Evolutionary conservation across 441 rosid genomes (phyloP).

Genomic region (Erodium trifolium): DNA sequence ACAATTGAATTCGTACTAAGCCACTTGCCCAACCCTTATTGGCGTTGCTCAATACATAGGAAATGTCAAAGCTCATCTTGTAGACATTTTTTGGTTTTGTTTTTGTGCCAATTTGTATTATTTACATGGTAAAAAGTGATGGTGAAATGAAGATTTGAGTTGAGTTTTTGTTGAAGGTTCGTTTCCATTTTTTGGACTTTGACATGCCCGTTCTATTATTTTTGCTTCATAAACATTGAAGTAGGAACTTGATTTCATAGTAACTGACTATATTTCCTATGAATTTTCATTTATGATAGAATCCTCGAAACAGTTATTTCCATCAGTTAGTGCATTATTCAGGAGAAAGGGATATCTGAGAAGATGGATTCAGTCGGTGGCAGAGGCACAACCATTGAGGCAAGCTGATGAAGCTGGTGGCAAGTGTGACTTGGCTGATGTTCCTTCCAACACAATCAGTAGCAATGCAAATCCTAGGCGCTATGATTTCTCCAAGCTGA

Average conservation of each 20-base stretch:
- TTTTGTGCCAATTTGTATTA: neutral
- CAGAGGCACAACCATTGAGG: slow-evolving; percentile 16
- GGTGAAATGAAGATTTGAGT: neutral
- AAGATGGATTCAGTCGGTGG: slow-evolving; percentile 35
- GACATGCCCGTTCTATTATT: neutral
- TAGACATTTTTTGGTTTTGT: neutral
- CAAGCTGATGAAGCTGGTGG: slow-evolving; percentile 21
- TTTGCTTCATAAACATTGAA: neutral
- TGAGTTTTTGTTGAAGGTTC: neutral
- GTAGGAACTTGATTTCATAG: neutral
- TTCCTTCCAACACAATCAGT: slow-evolving; percentile 16
- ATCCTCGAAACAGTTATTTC: slow-evolving; percentile 21
- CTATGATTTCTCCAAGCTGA: slow-evolving; percentile 40
- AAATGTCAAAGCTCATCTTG: neutral
- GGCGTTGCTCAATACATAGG: too few relatives aligned
- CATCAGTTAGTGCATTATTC: slow-evolving; percentile 32
- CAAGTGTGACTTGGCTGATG: slow-evolving; percentile 18
- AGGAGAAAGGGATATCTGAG: slow-evolving; percentile 22
- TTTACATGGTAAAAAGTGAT: neutral
- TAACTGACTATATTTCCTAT: neutral
- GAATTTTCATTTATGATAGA: slow-evolving; percentile 22
- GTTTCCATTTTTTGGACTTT: neutral
- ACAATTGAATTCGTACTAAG: too few relatives aligned
- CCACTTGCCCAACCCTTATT: too few relatives aligned
- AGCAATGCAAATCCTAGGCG: slow-evolving; percentile 25